phyloP scores from a whole-genome alignment of 2,329 filamentous ascomycete species.

The Mollisiaceae sp. region DNA sequence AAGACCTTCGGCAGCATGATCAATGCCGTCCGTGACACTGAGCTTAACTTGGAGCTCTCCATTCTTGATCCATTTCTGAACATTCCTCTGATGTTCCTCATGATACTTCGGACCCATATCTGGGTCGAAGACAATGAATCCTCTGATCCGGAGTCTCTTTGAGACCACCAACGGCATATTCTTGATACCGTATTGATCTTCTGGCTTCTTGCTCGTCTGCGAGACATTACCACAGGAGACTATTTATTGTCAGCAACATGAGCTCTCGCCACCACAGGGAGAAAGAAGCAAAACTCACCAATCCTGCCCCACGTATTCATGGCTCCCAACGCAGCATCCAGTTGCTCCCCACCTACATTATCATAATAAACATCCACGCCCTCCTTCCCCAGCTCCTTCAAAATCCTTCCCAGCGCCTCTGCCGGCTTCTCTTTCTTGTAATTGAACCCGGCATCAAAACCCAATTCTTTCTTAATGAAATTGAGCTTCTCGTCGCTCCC shows the following conservation, averaged over 20 bases:
- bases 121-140: constrained; percentile 68
- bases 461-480: constrained; percentile 73
- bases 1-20: constrained; percentile 67
- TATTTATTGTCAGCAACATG: constrained; percentile 21
- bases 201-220: constrained; percentile 63
- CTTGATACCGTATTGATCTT: constrained; percentile 62
- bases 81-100: constrained; percentile 67
- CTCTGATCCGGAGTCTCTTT: constrained; percentile 66
- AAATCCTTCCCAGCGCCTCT: constrained; percentile 63
- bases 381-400: constrained; percentile 60
- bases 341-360: constrained; percentile 76
- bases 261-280: background rate
- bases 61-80: constrained; percentile 71
- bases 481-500: constrained; percentile 76
- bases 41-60: constrained; percentile 65
- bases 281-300: constrained; percentile 30
- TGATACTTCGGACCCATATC: constrained; percentile 65
- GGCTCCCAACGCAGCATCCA: constrained; percentile 67
- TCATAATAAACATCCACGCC: constrained; percentile 79
- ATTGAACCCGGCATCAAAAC: constrained; percentile 77
- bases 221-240: constrained; percentile 66
- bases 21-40: constrained; percentile 67
- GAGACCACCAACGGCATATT: constrained; percentile 63
- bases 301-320: constrained; percentile 70
- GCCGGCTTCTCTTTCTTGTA: constrained; percentile 74